A percentile compares a stretch with the other conserved stretches of the same genome.
These are phyloP conservation scores for Aureobasidium sp. DNA, from an alignment of 2,329 filamentous ascomycete genomes.

Conservation along the genomic window DNA sequence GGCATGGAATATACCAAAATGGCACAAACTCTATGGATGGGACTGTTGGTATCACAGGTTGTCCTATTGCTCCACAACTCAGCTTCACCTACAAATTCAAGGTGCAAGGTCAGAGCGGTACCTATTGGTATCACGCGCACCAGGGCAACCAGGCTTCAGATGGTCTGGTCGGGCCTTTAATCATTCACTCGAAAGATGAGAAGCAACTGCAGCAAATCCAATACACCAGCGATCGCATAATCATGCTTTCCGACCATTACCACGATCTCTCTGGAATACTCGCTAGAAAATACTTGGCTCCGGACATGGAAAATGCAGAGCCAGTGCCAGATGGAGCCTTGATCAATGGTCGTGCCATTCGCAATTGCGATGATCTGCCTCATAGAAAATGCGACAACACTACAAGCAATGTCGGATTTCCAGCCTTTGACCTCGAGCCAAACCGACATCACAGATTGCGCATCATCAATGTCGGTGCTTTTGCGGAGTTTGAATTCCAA, in stretches of 20 bases:
- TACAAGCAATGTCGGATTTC: slow-evolving; percentile 19
- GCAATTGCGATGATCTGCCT: slow-evolving; percentile 30
- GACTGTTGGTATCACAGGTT: slow-evolving; percentile 54
- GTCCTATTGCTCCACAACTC: slow-evolving; percentile 48
- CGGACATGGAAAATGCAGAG: slow-evolving; percentile 45
- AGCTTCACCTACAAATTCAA: slow-evolving; percentile 55
- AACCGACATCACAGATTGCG: slow-evolving; percentile 48
- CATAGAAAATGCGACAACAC: slow-evolving; percentile 29
- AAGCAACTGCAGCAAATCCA: slow-evolving; percentile 33
- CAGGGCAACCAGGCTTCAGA: slow-evolving; percentile 51
- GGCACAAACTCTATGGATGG: slow-evolving; percentile 61
- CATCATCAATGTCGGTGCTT: slow-evolving; percentile 55
- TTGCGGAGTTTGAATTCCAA: slow-evolving; percentile 57
- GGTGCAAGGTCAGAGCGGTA: slow-evolving; percentile 33
- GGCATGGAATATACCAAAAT: slow-evolving; percentile 62
- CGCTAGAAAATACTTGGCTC: slow-evolving; percentile 45
- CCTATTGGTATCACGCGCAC: slow-evolving; percentile 57
- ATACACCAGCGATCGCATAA: slow-evolving; percentile 47
- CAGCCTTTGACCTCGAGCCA: slow-evolving; percentile 29
- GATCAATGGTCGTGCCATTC: slow-evolving; percentile 33
- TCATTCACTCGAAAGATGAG: slow-evolving; percentile 46
- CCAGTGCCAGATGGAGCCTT: slow-evolving; percentile 42
- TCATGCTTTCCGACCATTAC: slow-evolving; percentile 62
- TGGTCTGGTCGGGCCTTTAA: slow-evolving; percentile 52
- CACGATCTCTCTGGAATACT: slow-evolving; percentile 45